Conservation (phyloP, 148 eudicot species). For the Diospyros lotus region DNA sequence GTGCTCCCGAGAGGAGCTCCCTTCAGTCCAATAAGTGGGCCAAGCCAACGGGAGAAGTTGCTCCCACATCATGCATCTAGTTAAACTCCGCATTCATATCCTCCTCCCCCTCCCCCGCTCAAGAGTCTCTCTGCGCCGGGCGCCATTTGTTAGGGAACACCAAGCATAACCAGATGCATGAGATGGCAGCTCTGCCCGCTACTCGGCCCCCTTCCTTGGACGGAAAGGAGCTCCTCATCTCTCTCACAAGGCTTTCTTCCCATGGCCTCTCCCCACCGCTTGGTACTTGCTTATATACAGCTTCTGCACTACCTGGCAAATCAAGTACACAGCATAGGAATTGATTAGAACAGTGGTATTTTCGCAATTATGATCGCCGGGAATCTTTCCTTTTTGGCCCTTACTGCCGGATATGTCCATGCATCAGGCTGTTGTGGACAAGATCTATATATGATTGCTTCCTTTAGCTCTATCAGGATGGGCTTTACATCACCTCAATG, state of each 20-base stretch:
- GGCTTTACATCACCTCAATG: neutral
- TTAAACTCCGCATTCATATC: constrained; percentile 15
- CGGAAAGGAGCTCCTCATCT: constrained; percentile 52
- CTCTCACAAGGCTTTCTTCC: neutral
- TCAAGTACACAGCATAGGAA: too few species aligned
- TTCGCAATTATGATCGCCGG: too few species aligned
- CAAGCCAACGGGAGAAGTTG: constrained; percentile 53
- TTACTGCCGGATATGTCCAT: neutral
- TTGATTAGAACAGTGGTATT: too few species aligned
- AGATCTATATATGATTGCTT: too few species aligned
- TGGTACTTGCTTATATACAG: too few species aligned
- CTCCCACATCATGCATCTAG: constrained; percentile 70
- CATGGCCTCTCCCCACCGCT: neutral
- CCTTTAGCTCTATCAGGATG: neutral
- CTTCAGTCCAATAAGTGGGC: constrained; percentile 75
- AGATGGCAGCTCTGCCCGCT: constrained; percentile 66
- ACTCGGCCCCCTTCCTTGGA: constrained; percentile 63
- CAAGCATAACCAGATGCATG: constrained; percentile 52
- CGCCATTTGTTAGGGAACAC: neutral
- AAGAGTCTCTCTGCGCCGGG: neutral
- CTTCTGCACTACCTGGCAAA: too few species aligned
- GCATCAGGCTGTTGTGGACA: neutral
- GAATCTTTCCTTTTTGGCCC: neutral
- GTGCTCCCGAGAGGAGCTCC: constrained; percentile 48
- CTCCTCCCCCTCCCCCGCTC: neutral